These are phyloP conservation scores for Cercospora berteroae DNA, from an alignment of 2,329 filamentous ascomycete species.

Conservation along the genomic window DNA sequence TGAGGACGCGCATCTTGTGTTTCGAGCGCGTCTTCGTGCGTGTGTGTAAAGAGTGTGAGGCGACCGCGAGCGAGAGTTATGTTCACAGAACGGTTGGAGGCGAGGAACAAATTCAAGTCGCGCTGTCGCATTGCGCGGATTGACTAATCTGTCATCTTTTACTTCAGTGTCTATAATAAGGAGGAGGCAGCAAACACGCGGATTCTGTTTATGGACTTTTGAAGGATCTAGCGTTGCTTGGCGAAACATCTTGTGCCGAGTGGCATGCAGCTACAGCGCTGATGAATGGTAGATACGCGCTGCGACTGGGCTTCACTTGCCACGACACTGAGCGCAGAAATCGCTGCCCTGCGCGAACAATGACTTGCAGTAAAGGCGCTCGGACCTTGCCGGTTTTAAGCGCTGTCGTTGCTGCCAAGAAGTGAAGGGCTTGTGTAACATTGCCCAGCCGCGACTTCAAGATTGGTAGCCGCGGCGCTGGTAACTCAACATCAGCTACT, in stretches of 20 bases:
- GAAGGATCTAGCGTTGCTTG: constrained; percentile 11
- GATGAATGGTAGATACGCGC: neutral
- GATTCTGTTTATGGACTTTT: neutral
- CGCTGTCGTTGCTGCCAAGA: neutral
- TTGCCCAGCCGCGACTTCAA: neutral
- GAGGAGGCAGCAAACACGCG: neutral
- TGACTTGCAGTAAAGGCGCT: neutral
- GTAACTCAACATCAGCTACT: too few relatives aligned
- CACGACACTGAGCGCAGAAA: neutral
- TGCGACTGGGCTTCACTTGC: neutral
- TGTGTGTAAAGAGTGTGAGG: neutral
- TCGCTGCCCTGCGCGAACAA: neutral
- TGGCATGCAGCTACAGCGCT: neutral
- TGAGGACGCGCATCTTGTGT: constrained; percentile 14
- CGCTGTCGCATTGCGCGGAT: neutral
- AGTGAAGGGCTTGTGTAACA: neutral
- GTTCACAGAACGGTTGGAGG: neutral
- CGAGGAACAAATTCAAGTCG: neutral
- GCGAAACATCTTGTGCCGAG: neutral
- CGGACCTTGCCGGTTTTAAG: neutral
- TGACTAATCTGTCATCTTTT: neutral
- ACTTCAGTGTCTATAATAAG: neutral
- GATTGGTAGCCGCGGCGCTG: neutral
- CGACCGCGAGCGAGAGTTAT: neutral
- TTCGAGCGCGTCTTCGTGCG: neutral